phyloP scores from a whole-genome alignment of 805 yeast genomes.

The Candida maltosa region DNA sequence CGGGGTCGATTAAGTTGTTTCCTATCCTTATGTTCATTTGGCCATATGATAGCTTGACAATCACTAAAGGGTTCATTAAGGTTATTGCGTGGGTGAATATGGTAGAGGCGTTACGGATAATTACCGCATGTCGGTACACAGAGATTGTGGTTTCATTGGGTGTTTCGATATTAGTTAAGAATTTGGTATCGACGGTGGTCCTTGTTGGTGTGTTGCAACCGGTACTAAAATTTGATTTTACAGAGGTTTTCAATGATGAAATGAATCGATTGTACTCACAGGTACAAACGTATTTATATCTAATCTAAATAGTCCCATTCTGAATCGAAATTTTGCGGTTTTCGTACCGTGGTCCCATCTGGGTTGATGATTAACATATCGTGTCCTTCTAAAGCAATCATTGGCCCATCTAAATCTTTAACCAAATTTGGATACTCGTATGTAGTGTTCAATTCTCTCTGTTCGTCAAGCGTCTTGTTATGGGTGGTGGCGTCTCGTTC shows the following conservation, averaged over 20 bases:
- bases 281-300: not conserved
- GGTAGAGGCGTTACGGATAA: slow-evolving; percentile 51
- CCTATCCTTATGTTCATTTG: slow-evolving; percentile 94
- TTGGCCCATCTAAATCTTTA: slow-evolving; percentile 77
- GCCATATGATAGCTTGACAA: slow-evolving; percentile 82
- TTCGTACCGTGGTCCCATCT: slow-evolving; percentile 22
- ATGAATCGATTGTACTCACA: not conserved
- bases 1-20: slow-evolving; percentile 77
- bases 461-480: slow-evolving; percentile 66
- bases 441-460: slow-evolving; percentile 65
- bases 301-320: slow-evolving; percentile 8
- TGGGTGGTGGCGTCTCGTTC: too few species aligned
- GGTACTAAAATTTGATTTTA: slow-evolving; percentile 10
- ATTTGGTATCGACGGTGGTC: slow-evolving; percentile 11
- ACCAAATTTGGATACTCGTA: slow-evolving; percentile 77
- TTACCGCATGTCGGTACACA: slow-evolving; percentile 16
- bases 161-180: slow-evolving; percentile 14
- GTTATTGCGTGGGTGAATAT: slow-evolving; percentile 58
- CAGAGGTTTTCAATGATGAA: not conserved
- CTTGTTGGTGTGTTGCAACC: slow-evolving; percentile 13
- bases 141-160: slow-evolving; percentile 13
- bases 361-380: slow-evolving; percentile 26
- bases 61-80: slow-evolving; percentile 58
- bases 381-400: slow-evolving; percentile 64
- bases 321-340: slow-evolving; percentile 5